phyloP scores from a whole-genome alignment of 192 early-diverging fungal genomes.

The Coemansia sp. region DNA sequence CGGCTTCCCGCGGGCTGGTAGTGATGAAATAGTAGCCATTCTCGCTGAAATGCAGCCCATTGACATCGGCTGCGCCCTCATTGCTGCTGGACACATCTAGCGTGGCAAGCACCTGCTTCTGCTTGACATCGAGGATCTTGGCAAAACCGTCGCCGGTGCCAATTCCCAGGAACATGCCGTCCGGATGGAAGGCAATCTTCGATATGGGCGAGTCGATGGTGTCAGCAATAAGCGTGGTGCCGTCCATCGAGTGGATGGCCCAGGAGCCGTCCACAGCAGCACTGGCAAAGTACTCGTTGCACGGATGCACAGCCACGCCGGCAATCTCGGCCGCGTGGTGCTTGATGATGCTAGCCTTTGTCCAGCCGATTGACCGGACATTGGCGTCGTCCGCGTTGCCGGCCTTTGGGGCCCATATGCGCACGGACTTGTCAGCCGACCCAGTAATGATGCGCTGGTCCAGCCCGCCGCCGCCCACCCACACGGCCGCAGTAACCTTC shows the following conservation, averaged over 20 bases:
- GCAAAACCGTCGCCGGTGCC: conserved; percentile 68
- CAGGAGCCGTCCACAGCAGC: conserved; percentile 73
- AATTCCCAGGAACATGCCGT: conserved; percentile 81
- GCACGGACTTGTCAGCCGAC: conserved; percentile 77
- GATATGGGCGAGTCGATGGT: conserved; percentile 26
- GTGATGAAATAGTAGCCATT: conserved; percentile 94
- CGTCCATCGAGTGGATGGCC: conserved; percentile 72
- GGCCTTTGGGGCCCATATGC: conserved; percentile 61
- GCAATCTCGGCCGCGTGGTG: conserved; percentile 69
- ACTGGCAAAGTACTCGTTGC: conserved; percentile 74
- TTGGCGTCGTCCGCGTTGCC: conserved; percentile 32
- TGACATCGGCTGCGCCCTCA: conserved; percentile 37
- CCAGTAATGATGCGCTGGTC: conserved; percentile 63
- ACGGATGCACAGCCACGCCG: conserved; percentile 73
- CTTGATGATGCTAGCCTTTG: conserved; percentile 53
- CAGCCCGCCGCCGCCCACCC: conserved; percentile 46
- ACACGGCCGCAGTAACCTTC: conserved; percentile 65
- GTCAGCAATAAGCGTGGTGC: conserved; percentile 12
- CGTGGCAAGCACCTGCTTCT: conserved; percentile 53
- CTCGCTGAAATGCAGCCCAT: conserved; percentile 80
- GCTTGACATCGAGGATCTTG: conserved; percentile 81
- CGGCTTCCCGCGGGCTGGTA: conserved; percentile 65
- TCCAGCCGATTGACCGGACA: conserved; percentile 28
- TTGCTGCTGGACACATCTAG: conserved; percentile 16
- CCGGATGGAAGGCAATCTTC: conserved; percentile 76